phyloP scores from a whole-genome alignment of 768 basidiomycete species.

The Termitomyces eurrhizus region DNA sequence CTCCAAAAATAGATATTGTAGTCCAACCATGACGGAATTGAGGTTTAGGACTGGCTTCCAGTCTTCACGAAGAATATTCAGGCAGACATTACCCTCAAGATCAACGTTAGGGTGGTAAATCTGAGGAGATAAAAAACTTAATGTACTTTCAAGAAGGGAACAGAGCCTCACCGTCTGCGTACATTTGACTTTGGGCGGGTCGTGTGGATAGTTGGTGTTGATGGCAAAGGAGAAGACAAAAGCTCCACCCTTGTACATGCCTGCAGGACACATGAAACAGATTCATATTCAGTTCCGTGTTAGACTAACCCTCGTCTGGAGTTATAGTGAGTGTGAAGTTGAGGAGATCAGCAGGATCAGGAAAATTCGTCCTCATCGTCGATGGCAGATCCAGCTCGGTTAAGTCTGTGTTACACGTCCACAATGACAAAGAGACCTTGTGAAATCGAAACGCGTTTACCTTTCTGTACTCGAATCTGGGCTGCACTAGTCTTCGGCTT shows the following conservation, averaged over 20 bases:
- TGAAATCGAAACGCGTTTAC: slow-evolving; percentile 35
- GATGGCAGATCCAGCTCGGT: slow-evolving; percentile 94
- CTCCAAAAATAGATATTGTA: slow-evolving; percentile 98
- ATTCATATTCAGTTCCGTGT: neutral
- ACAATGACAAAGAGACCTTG: neutral
- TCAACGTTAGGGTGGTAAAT: slow-evolving; percentile 99
- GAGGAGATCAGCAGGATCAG: slow-evolving; percentile 90
- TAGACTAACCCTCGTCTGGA: slow-evolving; percentile 84
- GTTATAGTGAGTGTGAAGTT: slow-evolving; percentile 95
- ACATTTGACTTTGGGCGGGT: slow-evolving; percentile 99
- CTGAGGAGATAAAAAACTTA: slow-evolving; percentile 33
- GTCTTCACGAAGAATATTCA: slow-evolving; percentile 98
- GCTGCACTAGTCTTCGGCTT: slow-evolving; percentile 98
- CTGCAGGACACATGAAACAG: slow-evolving; percentile 33
- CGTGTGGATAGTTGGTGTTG: slow-evolving; percentile 98
- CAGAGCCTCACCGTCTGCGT: slow-evolving; percentile 70
- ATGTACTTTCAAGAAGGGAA: neutral
- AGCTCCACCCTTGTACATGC: slow-evolving; percentile 96
- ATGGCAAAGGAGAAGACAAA: slow-evolving; percentile 95
- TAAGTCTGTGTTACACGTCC: slow-evolving; percentile 55
- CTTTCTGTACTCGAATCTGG: slow-evolving; percentile 99
- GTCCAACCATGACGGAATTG: slow-evolving; percentile 96
- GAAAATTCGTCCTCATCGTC: slow-evolving; percentile 95
- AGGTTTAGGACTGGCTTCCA: slow-evolving; percentile 99
- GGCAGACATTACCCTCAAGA: slow-evolving; percentile 95